Evolutionary conservation across 306 rosid genomes (phyloP).

Genomic region (Rosa chinensis): DNA sequence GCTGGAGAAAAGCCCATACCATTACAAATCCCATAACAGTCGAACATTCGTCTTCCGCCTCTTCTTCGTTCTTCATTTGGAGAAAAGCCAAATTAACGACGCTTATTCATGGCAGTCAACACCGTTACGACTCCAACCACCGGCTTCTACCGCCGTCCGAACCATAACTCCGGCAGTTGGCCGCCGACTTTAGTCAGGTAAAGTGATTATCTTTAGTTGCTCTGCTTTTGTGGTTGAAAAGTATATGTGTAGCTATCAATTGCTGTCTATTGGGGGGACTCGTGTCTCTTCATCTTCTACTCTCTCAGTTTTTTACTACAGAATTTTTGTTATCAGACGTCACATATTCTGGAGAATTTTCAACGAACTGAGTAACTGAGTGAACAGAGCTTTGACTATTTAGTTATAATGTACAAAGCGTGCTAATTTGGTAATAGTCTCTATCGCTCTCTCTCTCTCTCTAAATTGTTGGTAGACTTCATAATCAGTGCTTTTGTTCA

Average conservation of each 20-base stretch:
- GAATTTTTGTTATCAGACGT: too few relatives aligned
- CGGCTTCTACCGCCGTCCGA: too few relatives aligned
- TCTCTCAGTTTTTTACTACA: too few relatives aligned
- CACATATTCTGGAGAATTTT: too few relatives aligned
- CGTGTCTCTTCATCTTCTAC: too few relatives aligned
- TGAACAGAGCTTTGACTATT: background rate
- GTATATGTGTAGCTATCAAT: background rate
- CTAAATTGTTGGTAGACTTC: background rate
- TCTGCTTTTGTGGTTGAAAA: background rate
- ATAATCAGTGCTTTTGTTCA: background rate
- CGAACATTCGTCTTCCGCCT: background rate
- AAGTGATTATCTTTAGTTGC: background rate
- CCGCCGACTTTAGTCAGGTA: background rate
- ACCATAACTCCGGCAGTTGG: background rate
- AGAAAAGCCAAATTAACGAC: background rate
- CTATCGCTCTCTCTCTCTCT: background rate
- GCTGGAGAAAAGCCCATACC: background rate
- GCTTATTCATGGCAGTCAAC: background rate
- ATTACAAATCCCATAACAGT: background rate
- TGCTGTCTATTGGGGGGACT: background rate
- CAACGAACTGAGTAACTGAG: too few relatives aligned
- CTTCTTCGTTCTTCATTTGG: background rate
- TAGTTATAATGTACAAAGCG: too few relatives aligned
- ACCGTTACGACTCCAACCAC: too few relatives aligned
- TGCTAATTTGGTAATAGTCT: background rate